phyloP scores from a whole-genome alignment of 768 basidiomycete species.

The Boletus subparvulus region DNA sequence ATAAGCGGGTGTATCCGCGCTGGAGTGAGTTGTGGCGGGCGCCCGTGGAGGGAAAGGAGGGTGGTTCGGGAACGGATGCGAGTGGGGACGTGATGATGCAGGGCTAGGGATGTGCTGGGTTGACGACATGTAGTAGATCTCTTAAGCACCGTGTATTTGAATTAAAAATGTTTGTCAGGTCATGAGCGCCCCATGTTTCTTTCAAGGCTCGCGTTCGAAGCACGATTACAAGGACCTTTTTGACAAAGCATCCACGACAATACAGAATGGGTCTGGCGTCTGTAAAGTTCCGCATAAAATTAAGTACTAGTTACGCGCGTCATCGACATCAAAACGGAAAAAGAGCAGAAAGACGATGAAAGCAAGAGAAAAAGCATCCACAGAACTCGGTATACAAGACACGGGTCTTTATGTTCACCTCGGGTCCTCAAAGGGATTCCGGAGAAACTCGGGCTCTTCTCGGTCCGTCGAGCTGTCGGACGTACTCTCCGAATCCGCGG shows the following conservation, averaged over 20 bases:
- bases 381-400: neutral
- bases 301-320: neutral
- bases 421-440: constrained; percentile 71
- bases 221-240: neutral
- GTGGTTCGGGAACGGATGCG: neutral
- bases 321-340: neutral
- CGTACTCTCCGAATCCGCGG: constrained; percentile 14
- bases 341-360: neutral
- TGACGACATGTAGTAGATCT: neutral
- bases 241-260: neutral
- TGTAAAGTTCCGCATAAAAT: neutral
- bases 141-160: neutral
- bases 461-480: constrained; percentile 34
- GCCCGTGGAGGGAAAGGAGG: neutral
- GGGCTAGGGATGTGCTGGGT: neutral
- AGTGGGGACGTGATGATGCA: constrained; percentile 29
- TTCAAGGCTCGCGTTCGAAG: neutral
- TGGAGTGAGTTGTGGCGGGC: constrained; percentile 64
- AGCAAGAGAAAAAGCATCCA: neutral
- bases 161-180: neutral
- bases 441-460: constrained; percentile 68
- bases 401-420: neutral
- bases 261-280: neutral
- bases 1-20: constrained; percentile 92
- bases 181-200: too few species aligned